phyloP scores from a whole-genome alignment of 176 grass and related monocot species.

The Paspalum notatum region DNA sequence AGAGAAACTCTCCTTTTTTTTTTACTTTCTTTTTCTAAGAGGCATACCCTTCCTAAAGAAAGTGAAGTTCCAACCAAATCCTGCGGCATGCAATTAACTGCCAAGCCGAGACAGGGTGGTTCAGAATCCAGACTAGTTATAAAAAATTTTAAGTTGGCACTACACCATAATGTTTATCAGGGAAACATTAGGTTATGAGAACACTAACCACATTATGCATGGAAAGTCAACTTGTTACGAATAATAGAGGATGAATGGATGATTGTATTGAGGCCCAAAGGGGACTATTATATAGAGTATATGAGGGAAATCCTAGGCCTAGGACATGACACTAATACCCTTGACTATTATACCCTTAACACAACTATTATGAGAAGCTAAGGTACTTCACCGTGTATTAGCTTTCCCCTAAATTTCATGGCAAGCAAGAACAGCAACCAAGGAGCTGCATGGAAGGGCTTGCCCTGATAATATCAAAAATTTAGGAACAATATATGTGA shows the following conservation, averaged over 20 bases:
- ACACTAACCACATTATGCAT: background rate
- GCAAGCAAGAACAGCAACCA: background rate
- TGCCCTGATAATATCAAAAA: background rate
- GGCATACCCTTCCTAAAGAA: background rate
- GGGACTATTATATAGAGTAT: no score
- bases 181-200: slow-evolving; percentile 18
- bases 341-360: no score
- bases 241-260: no score
- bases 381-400: background rate
- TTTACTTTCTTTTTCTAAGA: background rate
- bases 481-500: background rate
- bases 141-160: background rate
- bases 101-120: background rate
- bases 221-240: no score
- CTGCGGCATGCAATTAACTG: background rate
- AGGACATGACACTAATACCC: no score
- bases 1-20: background rate
- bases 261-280: no score
- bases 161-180: background rate
- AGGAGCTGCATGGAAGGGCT: background rate
- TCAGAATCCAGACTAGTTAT: background rate
- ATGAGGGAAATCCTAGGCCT: no score
- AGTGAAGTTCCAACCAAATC: background rate
- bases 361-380: background rate
- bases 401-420: background rate